Conservation (phyloP, 2,329 filamentous ascomycete species). For the Hirsutella rhossiliensis region DNA sequence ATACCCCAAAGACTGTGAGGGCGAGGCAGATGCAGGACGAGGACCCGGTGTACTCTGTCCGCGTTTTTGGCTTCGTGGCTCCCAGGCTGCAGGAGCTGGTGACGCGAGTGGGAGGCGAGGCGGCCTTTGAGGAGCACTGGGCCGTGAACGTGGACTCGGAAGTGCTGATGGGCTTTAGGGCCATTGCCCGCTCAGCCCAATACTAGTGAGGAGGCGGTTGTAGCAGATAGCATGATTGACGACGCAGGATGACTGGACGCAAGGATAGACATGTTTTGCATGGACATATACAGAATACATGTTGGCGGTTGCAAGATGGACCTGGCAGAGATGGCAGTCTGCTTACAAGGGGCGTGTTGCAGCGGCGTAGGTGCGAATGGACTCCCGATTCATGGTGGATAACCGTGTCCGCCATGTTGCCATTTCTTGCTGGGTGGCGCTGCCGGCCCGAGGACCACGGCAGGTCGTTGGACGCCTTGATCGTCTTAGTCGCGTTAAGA, state of each 20-base stretch:
- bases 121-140: slow-evolving; percentile 56
- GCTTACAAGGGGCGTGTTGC: no score
- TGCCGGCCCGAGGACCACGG: no score
- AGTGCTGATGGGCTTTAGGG: slow-evolving; percentile 50
- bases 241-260: not conserved
- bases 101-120: slow-evolving; percentile 48
- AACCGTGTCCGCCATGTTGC: no score
- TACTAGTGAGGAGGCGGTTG: not conserved
- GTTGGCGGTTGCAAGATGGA: no score
- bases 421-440: no score
- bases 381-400: no score
- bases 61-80: slow-evolving; percentile 51
- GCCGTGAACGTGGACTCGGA: slow-evolving; percentile 64
- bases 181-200: slow-evolving; percentile 12
- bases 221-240: not conserved
- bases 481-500: no score
- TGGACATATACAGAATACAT: not conserved
- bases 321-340: no score
- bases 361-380: no score
- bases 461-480: no score
- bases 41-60: slow-evolving; percentile 58
- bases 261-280: not conserved
- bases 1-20: slow-evolving; percentile 42
- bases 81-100: slow-evolving; percentile 49
- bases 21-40: slow-evolving; percentile 39